Evolutionary conservation across 2,329 filamentous ascomycete species (phyloP).

Genomic region (Colletotrichum theobromicola): DNA sequence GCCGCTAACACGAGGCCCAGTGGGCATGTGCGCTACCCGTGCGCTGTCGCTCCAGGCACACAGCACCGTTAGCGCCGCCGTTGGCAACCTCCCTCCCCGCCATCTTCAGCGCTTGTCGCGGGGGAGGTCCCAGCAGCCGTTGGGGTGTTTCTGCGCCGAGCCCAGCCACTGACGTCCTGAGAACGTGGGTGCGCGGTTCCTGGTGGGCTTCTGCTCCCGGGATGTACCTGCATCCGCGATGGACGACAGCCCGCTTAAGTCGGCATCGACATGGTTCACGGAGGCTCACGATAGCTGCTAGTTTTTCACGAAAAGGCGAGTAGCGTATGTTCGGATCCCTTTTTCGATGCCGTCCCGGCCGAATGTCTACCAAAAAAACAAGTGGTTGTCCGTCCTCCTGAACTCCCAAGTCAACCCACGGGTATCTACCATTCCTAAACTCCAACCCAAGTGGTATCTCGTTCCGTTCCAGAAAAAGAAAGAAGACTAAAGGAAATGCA

Average conservation of each 20-base stretch:
- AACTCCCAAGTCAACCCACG: not conserved
- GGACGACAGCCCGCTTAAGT: not conserved
- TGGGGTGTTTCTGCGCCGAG: not conserved
- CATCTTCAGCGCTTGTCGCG: constrained; percentile 9
- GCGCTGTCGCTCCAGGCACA: constrained; percentile 10
- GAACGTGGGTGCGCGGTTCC: not conserved
- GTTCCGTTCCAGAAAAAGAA: not conserved
- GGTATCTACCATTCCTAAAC: not conserved
- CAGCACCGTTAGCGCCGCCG: not conserved
- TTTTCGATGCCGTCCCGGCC: not conserved
- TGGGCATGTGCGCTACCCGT: not conserved
- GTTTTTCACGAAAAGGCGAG: not conserved
- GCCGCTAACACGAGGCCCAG: not conserved
- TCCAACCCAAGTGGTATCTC: not conserved
- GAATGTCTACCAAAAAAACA: not conserved
- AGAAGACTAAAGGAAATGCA: not conserved
- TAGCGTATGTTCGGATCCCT: not conserved
- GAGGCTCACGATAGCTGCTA: not conserved
- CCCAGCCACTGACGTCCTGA: not conserved
- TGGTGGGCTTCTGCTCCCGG: not conserved
- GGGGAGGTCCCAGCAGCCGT: constrained; percentile 7
- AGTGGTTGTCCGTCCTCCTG: not conserved
- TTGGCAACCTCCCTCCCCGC: not conserved
- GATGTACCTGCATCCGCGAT: not conserved
- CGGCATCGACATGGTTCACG: not conserved